phyloP scores from a whole-genome alignment of 225 moss, liverwort and hornwort genomes.

The Rhytidiadelphus loreus region DNA sequence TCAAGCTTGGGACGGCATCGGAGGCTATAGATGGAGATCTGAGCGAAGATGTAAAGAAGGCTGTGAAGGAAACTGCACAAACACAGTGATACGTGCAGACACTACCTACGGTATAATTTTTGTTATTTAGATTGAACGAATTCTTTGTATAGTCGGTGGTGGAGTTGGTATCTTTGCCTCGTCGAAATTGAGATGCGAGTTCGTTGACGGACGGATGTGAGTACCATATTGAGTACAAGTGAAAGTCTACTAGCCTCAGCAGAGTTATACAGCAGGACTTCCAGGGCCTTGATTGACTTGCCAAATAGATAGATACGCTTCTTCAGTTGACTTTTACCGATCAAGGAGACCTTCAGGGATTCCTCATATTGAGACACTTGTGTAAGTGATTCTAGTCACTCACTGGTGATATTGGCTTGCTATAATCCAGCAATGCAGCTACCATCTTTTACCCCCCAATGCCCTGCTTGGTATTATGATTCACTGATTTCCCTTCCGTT shows the following conservation, averaged over 20 bases:
- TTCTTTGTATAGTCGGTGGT: constrained; percentile 47
- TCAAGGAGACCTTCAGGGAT: neutral
- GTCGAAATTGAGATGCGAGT: constrained; percentile 38
- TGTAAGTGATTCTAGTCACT: constrained; percentile 26
- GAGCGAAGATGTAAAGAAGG: neutral
- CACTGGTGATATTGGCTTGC: neutral
- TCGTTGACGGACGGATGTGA: constrained; percentile 26
- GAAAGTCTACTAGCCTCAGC: constrained; percentile 1
- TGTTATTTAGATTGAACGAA: constrained; percentile 28
- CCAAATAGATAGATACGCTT: neutral
- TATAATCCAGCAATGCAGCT: neutral
- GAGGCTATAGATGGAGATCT: constrained; percentile 53
- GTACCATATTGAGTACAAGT: constrained; percentile 11
- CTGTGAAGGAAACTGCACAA: neutral
- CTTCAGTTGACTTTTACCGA: neutral
- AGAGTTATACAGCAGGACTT: neutral
- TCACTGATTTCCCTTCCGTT: neutral
- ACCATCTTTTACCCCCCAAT: neutral
- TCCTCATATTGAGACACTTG: neutral
- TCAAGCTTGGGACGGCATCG: constrained; percentile 81
- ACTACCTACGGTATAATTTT: constrained; percentile 10
- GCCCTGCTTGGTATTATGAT: neutral
- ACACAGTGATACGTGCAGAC: neutral
- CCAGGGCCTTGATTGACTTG: neutral
- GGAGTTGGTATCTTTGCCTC: constrained; percentile 15